Conservation (phyloP, 768 basidiomycete species). For the Phallus indusiatus region DNA sequence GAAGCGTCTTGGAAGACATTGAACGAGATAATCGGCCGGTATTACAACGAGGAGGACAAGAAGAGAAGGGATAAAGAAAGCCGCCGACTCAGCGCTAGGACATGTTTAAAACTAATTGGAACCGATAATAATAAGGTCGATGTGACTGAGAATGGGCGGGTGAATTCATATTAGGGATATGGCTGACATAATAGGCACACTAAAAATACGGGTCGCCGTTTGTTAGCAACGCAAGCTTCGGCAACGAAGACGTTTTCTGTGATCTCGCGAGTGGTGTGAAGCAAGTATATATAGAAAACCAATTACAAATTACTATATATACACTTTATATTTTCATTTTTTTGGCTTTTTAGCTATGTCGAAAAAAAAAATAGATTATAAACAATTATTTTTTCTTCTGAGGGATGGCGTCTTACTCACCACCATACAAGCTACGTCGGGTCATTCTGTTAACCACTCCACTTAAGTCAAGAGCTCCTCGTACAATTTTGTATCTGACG, state of each 20-base stretch:
- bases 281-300: not conserved
- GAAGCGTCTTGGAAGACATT: not conserved
- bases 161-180: not conserved
- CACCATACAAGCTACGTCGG: slow-evolving; percentile 87
- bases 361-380: slow-evolving; percentile 2
- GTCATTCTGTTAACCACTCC: slow-evolving; percentile 79
- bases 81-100: not conserved
- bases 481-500: slow-evolving; percentile 84
- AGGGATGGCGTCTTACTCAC: slow-evolving; percentile 31
- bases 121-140: not conserved
- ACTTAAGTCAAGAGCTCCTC: slow-evolving; percentile 86
- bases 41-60: not conserved
- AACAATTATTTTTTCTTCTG: not conserved
- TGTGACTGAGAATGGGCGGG: no score
- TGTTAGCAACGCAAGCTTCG: not conserved
- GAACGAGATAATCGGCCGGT: not conserved
- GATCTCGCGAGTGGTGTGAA: not conserved
- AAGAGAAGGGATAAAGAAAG: not conserved
- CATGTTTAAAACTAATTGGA: not conserved
- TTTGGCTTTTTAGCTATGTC: slow-evolving; percentile 78
- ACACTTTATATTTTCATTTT: slow-evolving; percentile 32
- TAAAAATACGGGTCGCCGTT: no score
- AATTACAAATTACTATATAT: not conserved
- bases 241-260: not conserved
- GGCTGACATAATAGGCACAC: not conserved